Conservation (phyloP, 1,284 basidiomycete species). For the Apiotrichum sp. region DNA sequence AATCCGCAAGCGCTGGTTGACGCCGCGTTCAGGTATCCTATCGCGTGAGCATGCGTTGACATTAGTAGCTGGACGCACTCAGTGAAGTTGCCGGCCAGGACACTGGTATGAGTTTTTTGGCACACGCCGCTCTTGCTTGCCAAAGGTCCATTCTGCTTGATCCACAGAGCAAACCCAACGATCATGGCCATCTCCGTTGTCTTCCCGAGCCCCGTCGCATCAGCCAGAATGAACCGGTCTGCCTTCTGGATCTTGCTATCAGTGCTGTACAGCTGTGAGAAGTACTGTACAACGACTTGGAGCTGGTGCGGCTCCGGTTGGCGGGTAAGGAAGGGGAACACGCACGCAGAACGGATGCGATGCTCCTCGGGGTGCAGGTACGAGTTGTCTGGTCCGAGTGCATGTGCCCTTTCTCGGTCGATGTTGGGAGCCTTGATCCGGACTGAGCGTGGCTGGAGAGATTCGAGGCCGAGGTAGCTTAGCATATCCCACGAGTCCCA, state of each 20-base stretch:
- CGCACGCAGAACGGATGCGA: not conserved
- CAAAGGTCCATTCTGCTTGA: not conserved
- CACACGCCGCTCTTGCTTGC: not conserved
- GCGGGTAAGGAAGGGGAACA: not conserved
- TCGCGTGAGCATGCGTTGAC: no score
- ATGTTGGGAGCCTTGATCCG: no score
- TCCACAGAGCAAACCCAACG: not conserved
- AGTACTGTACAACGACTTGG: not conserved
- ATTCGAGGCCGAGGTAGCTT: no score
- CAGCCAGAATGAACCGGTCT: no score
- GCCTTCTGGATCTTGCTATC: not conserved
- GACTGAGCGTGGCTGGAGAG: no score
- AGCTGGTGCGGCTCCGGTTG: not conserved
- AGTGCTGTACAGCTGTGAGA: not conserved
- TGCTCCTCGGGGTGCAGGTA: no score
- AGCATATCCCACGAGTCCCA: no score
- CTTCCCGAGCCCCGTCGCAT: no score
- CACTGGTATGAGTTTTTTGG: not conserved
- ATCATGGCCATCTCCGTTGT: not conserved
- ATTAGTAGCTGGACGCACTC: not conserved
- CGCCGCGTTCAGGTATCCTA: no score
- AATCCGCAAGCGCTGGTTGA: no score
- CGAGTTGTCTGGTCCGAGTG: no score
- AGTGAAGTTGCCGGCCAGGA: not conserved
- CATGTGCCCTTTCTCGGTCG: no score